phyloP scores from a whole-genome alignment of 345 rosid genomes.

The Fremontodendron californicum region DNA sequence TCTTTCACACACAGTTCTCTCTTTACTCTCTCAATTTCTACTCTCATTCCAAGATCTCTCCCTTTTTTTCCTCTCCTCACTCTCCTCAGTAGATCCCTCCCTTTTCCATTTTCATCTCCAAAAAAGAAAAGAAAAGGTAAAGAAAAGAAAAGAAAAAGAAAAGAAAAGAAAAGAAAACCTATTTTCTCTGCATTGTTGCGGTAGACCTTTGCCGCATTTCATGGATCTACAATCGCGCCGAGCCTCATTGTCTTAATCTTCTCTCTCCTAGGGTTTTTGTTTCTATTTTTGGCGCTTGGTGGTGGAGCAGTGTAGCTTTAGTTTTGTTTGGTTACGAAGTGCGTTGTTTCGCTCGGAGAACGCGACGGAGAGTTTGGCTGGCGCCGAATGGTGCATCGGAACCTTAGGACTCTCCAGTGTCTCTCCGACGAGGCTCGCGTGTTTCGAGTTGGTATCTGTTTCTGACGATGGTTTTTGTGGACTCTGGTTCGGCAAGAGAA shows the following conservation, averaged over 20 bases:
- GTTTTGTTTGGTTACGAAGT: slow-evolving; percentile 8
- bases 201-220: slow-evolving; percentile 51
- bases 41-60: background rate
- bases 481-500: slow-evolving; percentile 34
- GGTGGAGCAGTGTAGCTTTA: background rate
- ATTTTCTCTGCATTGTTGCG: background rate
- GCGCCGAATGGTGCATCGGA: slow-evolving; percentile 23
- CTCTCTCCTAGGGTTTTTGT: slow-evolving; percentile 51
- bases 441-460: slow-evolving; percentile 21
- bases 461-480: slow-evolving; percentile 47
- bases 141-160: no score
- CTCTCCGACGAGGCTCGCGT: slow-evolving; percentile 20
- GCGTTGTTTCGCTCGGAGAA: slow-evolving; percentile 20
- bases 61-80: background rate
- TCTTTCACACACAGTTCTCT: background rate
- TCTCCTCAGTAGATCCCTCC: background rate
- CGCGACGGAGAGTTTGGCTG: slow-evolving; percentile 30
- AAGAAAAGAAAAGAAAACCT: background rate
- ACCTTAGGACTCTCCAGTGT: slow-evolving; percentile 19
- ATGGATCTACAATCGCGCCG: slow-evolving; percentile 49
- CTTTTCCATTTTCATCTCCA: background rate
- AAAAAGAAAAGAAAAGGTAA: background rate
- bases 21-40: background rate
- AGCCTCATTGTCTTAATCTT: slow-evolving; percentile 24
- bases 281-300: background rate